Percentiles rank a stretch among this genome's conserved stretches.
Conservation (phyloP, 1,139 yeast genomes). For the Suhomyces chickasaworum region DNA sequence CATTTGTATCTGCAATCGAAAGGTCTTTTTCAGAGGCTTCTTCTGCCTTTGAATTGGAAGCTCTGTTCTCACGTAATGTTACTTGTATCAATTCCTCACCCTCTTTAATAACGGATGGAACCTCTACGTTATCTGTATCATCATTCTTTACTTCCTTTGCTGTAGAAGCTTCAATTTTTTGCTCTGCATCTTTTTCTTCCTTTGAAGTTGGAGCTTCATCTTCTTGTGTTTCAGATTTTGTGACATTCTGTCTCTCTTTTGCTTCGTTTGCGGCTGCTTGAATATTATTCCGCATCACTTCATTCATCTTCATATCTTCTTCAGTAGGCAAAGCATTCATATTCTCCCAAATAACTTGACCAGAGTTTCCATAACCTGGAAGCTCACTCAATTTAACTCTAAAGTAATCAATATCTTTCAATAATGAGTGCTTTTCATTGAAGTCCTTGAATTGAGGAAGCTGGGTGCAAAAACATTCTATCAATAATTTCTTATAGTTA, state of each 20-base stretch:
- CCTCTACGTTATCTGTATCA: no score
- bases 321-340: slow-evolving; percentile 57
- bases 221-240: neutral
- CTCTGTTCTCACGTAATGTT: no score
- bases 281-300: slow-evolving; percentile 45
- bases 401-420: slow-evolving; percentile 68
- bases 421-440: slow-evolving; percentile 53
- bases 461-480: slow-evolving; percentile 55
- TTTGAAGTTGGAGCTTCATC: no score
- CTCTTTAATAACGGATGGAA: no score
- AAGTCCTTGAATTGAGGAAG: slow-evolving; percentile 55
- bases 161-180: neutral
- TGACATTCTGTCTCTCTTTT: neutral
- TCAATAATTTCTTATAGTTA: slow-evolving; percentile 57
- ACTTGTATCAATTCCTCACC: no score
- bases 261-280: slow-evolving; percentile 22
- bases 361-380: slow-evolving; percentile 67
- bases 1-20: no score
- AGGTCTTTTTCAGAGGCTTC: no score
- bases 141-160: neutral
- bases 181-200: no score
- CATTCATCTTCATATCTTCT: slow-evolving; percentile 53
- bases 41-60: no score
- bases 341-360: slow-evolving; percentile 66
- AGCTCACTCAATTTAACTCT: slow-evolving; percentile 58